phyloP scores from a whole-genome alignment of 768 basidiomycete genomes.

The Trametes cinnabarina region DNA sequence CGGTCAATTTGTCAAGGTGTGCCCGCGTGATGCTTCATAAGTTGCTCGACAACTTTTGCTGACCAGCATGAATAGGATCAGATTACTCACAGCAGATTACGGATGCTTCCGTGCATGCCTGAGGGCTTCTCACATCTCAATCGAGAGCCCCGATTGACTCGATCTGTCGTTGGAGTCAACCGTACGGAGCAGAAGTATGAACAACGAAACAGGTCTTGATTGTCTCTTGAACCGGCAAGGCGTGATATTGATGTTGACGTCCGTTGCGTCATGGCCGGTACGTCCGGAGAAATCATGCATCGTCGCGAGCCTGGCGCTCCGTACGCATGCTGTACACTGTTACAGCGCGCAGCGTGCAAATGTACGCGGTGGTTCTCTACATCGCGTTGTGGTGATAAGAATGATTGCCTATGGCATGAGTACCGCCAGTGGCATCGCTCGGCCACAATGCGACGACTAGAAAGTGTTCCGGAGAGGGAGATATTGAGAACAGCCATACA shows the following conservation, averaged over 20 bases:
- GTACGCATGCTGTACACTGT: too few species aligned
- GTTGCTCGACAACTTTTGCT: too few species aligned
- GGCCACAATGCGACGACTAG: background rate
- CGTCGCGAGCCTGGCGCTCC: too few species aligned
- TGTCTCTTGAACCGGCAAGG: slow-evolving; percentile 18
- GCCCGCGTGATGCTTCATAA: too few species aligned
- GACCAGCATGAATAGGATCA: too few species aligned
- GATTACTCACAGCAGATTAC: too few species aligned
- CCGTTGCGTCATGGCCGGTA: slow-evolving; percentile 5
- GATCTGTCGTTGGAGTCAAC: background rate
- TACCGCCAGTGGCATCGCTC: background rate
- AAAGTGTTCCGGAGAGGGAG: background rate
- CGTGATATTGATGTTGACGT: background rate
- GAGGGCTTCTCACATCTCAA: too few species aligned
- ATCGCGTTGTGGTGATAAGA: background rate
- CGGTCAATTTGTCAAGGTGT: too few species aligned
- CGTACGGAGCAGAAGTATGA: background rate
- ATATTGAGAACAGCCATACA: slow-evolving; percentile 2
- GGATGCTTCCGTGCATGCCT: too few species aligned
- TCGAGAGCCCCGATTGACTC: background rate
- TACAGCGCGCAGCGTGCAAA: too few species aligned
- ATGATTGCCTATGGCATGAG: background rate
- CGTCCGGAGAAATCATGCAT: background rate
- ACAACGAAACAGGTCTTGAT: slow-evolving; percentile 25
- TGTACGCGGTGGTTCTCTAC: too few species aligned